Evolutionary conservation across 768 basidiomycete species (phyloP), one percentile per base, ranked within the genome.

Genomic region (Leucogyrophana mollusca): DNA sequence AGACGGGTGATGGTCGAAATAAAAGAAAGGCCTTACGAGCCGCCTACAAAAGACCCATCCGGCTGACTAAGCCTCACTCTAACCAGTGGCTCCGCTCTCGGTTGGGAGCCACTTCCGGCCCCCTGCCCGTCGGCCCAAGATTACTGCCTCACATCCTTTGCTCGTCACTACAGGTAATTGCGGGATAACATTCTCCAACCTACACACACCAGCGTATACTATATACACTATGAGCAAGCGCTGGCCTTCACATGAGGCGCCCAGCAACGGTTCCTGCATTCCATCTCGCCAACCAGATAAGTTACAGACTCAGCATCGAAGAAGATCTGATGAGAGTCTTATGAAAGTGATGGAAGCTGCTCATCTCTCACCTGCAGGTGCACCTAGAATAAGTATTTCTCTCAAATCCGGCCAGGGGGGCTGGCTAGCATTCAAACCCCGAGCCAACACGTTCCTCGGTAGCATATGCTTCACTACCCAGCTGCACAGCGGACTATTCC

Each of bases 371-470:
- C 4, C 22, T 40, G 7, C 27, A 30, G 27, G 6, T 30, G 27
- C 39, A 5, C 39, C 20, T n/a, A 22, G 39, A 40, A 40, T 25
- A 25, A 40, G 39, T 9, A 3, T 25, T 23, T 25, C 40, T 30
- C 27, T 41, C 13, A 41, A 20, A 41, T 27, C 16, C 6, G 24
- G 10, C 16, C 40, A 41, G 40, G 40, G 27, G 27, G n/a, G 25
- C 40, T 23, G 16, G 16, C 18, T 23, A 27, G 11, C 40, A 14
- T 41, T 41, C 40, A 41, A 41, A 30, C 25, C 3, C 40, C 40
- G 40, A 41, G 24, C 40, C 4, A 41, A 41, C 40, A 41, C 40
- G 40, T 41, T 41, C 11, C 40, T 41, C 40, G 40, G 40, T 27
- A 27, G 25, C 40, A 30, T 3, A 41, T 30, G 27, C 13, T 18